phyloP scores from a whole-genome alignment of 495 filamentous ascomycete genomes.

The Tuber calosporum region DNA sequence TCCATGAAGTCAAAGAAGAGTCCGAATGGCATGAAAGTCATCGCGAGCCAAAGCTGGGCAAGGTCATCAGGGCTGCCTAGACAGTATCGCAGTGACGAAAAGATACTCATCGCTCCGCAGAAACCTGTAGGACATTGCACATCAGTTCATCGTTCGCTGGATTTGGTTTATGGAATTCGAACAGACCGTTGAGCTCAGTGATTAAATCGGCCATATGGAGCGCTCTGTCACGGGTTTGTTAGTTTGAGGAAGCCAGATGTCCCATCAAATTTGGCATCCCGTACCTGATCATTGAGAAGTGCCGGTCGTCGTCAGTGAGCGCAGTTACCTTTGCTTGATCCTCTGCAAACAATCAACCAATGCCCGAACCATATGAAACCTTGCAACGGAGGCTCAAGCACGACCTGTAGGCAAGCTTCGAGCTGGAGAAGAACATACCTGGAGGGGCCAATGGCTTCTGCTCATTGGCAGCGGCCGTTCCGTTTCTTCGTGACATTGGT shows the following conservation, averaged over 20 bases:
- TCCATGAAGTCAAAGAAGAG: conserved; percentile 99
- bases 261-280: conserved; percentile 22
- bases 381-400: not conserved
- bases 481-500: conserved; percentile 34
- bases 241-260: conserved; percentile 14
- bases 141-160: conserved; percentile 14
- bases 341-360: conserved; percentile 11
- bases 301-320: conserved; percentile 29
- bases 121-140: conserved; percentile 49
- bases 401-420: not conserved
- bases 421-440: not conserved
- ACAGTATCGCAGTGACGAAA: conserved; percentile 92
- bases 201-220: conserved; percentile 92
- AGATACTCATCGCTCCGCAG: conserved; percentile 85
- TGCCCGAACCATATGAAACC: not conserved
- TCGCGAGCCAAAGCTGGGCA: conserved; percentile 66
- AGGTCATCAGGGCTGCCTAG: conserved; percentile 62
- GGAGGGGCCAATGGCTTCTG: not conserved
- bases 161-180: conserved; percentile 1
- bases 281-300: conserved; percentile 64
- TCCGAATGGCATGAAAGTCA: conserved; percentile 83
- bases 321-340: conserved; percentile 27
- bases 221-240: conserved; percentile 51
- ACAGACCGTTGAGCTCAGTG: conserved; percentile 83
- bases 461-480: conserved; percentile 19